Conservation (phyloP, 768 basidiomycete species). For the Lenzites betulinus region DNA sequence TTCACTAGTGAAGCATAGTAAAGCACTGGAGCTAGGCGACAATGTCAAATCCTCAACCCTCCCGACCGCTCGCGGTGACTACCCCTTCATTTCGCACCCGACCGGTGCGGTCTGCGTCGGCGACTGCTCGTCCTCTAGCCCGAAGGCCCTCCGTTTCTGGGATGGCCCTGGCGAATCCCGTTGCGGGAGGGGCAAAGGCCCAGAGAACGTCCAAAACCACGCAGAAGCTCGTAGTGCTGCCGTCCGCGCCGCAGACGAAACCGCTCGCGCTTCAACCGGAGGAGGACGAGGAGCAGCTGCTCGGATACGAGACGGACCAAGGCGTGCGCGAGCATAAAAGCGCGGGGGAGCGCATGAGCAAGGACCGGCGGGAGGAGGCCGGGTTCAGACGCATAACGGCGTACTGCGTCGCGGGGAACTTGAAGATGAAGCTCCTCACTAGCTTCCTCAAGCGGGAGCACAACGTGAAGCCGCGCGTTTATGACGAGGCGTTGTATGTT, state of each 20-base stretch:
- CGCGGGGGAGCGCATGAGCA: conserved; percentile 86
- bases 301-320: conserved; percentile 67
- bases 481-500: conserved; percentile 92
- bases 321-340: conserved; percentile 80
- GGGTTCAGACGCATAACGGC: conserved; percentile 85
- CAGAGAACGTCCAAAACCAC: conserved; percentile 89
- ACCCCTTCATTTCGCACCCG: conserved; percentile 12
- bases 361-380: conserved; percentile 78
- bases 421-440: conserved; percentile 81
- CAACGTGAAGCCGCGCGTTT: conserved; percentile 82
- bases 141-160: conserved; percentile 38
- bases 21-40: no score
- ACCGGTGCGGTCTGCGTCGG: conserved; percentile 12
- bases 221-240: conserved; percentile 87
- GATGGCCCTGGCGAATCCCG: conserved; percentile 29
- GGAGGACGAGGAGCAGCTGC: conserved; percentile 51
- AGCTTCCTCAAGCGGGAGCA: conserved; percentile 92
- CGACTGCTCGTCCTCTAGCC: conserved; percentile 4
- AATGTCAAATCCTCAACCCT: conserved; percentile 5
- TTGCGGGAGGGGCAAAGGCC: conserved; percentile 44
- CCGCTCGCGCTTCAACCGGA: conserved; percentile 51
- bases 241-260: conserved; percentile 86
- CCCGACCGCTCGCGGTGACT: conserved; percentile 1
- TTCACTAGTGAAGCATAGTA: no score
- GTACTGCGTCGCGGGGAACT: conserved; percentile 84